Base-by-base conservation (phyloP, 2,329 filamentous ascomycete species). In the Botrytis fabae region DNA sequence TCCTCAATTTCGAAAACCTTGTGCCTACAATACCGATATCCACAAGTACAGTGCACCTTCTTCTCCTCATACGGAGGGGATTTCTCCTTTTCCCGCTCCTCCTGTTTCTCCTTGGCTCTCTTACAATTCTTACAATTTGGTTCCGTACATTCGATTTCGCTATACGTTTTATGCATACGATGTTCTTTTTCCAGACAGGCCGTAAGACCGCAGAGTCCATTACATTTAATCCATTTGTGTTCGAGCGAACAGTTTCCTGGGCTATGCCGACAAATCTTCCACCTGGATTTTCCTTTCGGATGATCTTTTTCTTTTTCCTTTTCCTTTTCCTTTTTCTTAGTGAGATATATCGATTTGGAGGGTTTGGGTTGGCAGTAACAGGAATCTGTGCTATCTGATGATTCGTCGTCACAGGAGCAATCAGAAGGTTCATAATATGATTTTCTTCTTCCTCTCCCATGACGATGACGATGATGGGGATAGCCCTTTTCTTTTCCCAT, bases 1-100 rank as follows among this genome's bases (percentile, higher is more conserved):
- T 42, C 60, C 38, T 62, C n/a, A 10, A 62, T 62, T 25, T 62
- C 60, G 35, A 62, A n/a, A 62, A 62, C 22, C 60, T 62, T 62
- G 2, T 14, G n/a, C 25, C 38, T 62, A 42, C 60, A 62, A 38
- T 38, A 20, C 38, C 38, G 60, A 42, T 62, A 2, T 2, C 8
- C 14, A 62, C 60, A 62, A 42, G 22, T 6, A 62, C 60, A 62
- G 42, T 62, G 35, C 22, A 62, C 38, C 38, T 38, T 42, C 12
- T 62, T 62, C 38, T 62, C 60, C 22, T 40, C 38, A 25, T 40
- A 25, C 38, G 35, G n/a, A 7, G 38, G 60, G n/a, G 7, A 10
- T 38, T 38, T 38, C 38, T 42, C 42, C 14, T 40, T 62, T n/a
- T 62, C 60, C 38, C 35, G n/a, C 22, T 14, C 38, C 4, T 62